Conservation (phyloP, 495 filamentous ascomycete species). For the Trichoderma asperelloides region DNA sequence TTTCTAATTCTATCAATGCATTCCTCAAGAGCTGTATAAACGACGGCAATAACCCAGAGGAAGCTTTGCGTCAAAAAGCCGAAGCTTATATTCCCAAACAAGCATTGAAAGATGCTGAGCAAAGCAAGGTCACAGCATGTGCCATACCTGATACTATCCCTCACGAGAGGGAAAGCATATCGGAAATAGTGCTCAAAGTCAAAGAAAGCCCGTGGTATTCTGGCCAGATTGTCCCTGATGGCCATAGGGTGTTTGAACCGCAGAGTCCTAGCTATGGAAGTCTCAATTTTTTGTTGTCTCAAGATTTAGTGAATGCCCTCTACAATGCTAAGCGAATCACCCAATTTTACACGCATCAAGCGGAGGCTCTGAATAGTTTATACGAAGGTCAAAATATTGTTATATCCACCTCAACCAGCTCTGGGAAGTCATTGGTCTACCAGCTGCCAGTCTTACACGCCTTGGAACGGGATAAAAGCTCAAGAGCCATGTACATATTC, state of each 20-base stretch:
- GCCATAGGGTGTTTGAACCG: conserved; percentile 85
- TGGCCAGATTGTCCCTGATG: conserved; percentile 87
- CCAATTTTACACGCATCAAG: conserved; percentile 86
- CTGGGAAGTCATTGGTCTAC: conserved; percentile 94
- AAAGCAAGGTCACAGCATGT: conserved; percentile 20
- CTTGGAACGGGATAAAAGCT: conserved; percentile 65
- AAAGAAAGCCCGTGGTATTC: conserved; percentile 79
- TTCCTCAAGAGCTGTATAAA: conserved; percentile 69
- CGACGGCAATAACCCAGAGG: conserved; percentile 57
- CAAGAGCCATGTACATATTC: conserved; percentile 94
- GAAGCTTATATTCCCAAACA: conserved; percentile 39
- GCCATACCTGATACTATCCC: conserved; percentile 63
- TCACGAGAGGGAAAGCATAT: conserved; percentile 68
- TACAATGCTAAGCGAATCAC: conserved; percentile 85
- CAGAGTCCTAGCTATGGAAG: conserved; percentile 79
- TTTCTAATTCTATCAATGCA: conserved; percentile 62
- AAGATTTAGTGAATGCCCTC: conserved; percentile 85
- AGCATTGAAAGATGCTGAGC: conserved; percentile 19
- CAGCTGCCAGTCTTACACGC: conserved; percentile 88
- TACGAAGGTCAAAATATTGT: conserved; percentile 81
- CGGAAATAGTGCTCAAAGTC: conserved; percentile 79
- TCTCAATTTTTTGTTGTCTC: conserved; percentile 76
- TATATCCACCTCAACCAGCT: conserved; percentile 88
- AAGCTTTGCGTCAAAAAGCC: conserved; percentile 48
- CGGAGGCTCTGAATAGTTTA: conserved; percentile 87